Evolutionary conservation across 2,329 filamentous ascomycete species (phyloP), one percentile per base, ranked within the genome.

Genomic region (Pseudogymnoascus verrucosus): DNA sequence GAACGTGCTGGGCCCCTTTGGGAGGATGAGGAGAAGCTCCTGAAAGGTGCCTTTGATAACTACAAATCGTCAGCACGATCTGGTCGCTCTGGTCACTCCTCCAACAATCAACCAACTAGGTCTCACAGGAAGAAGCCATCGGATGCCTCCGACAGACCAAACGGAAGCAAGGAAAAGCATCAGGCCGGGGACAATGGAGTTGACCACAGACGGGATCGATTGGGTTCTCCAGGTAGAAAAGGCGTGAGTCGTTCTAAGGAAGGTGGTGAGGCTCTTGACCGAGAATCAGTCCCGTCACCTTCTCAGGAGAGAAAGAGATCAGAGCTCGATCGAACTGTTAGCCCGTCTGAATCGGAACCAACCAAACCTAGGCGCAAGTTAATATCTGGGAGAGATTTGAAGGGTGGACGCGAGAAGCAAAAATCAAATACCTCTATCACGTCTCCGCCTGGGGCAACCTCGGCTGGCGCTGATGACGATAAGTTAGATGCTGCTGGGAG

Each of bases 1-100:
- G 87, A 91, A 59, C 86, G 91, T 42, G 87, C 87, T 68, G 93
- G 95, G 0, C 90, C 93, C 6, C 89, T 91, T 65, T 97, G 93
- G 91, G 88, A 93, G 73, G 87, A 93, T 66, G 95, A 99, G 74
- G 87, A 89, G 67, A 84, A 91, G 47, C 79, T 96, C 63, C 76
- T 99, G 60, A 93, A 93, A 73, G 82, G 87, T 40, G 85, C 89
- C 3, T 92, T 87, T 68, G 88, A 92, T 64, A 82, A 84, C 31
- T 85, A 84, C 68, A 84, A 80, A 11, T 39, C 51, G 10, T 10
- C 51, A 57, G 26, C n/a, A 34, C 51, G 51, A 16, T 34, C 51
- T 57, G 51, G 51, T 21, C 51, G 51, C 51, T 34, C 51, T 31
- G 16, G 51, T 21, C n/a, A 12, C 51, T 34, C 42, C 12, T 47